These are phyloP conservation scores for Pichia sp. DNA, from an alignment of 1,139 yeast genomes.

Conservation along the genomic window DNA sequence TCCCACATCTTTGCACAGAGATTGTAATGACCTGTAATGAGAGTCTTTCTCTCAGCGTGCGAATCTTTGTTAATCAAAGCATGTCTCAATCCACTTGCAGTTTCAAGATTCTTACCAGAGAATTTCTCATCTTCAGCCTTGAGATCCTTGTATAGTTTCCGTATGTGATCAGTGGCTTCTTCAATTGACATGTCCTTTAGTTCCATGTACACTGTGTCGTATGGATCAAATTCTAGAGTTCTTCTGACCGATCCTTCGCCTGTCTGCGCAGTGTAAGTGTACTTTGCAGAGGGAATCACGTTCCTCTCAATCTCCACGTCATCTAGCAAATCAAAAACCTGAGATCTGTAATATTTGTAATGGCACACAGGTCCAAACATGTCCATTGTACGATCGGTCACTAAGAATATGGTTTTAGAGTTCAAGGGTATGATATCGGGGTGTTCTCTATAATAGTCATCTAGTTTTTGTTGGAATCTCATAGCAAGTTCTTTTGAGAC, in stretches of 20 bases:
- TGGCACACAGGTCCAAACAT: conserved; percentile 79
- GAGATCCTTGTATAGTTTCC: conserved; percentile 13
- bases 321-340: conserved; percentile 60
- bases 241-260: conserved; percentile 36
- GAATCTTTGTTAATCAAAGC: conserved; percentile 23
- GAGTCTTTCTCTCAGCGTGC: conserved; percentile 18
- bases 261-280: conserved; percentile 50
- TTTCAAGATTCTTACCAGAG: conserved; percentile 17
- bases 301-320: conserved; percentile 43
- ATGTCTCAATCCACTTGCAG: conserved; percentile 23
- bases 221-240: conserved; percentile 18
- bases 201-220: conserved; percentile 20
- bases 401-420: conserved; percentile 62
- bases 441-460: conserved; percentile 64
- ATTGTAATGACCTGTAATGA: conserved; percentile 24
- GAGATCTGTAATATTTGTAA: conserved; percentile 90
- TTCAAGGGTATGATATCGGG: conserved; percentile 55
- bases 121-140: conserved; percentile 21
- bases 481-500: conserved; percentile 70
- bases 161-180: conserved; percentile 7
- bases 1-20: conserved; percentile 19
- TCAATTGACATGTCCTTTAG: conserved; percentile 19
- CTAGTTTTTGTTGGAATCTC: conserved; percentile 63
- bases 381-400: conserved; percentile 81
- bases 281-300: conserved; percentile 35